A percentile compares a stretch with the other conserved stretches of the same genome.
These are phyloP conservation scores for Cyclaneusma minus DNA, from an alignment of 2,329 filamentous ascomycete species.

Conservation along the genomic window DNA sequence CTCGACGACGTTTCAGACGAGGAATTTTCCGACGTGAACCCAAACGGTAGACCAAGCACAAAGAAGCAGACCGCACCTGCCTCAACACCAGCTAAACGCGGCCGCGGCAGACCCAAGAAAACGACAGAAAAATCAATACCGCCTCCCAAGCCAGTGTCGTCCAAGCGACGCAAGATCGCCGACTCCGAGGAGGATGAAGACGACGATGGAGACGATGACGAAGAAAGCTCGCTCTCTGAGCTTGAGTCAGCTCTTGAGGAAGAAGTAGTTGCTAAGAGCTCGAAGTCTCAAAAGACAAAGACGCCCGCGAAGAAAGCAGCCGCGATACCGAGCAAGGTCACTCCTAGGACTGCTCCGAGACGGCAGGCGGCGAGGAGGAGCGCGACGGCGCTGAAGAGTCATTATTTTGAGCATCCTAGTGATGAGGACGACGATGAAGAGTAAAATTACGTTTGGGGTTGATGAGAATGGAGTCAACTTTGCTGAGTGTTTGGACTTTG, in stretches of 20 bases:
- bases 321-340: constrained; percentile 3
- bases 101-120: no score
- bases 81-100: no score
- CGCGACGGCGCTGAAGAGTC: constrained; percentile 13
- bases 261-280: no score
- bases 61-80: no score
- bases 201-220: constrained; percentile 4
- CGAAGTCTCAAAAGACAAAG: neutral
- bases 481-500: no score
- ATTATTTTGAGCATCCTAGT: constrained; percentile 16
- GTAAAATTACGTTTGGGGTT: no score
- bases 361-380: constrained; percentile 13
- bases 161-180: neutral
- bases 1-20: no score
- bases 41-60: no score
- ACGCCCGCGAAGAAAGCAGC: constrained; percentile 1
- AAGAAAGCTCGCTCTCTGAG: constrained; percentile 1
- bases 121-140: no score
- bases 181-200: constrained; percentile 6
- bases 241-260: constrained; percentile 1
- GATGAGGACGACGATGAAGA: constrained; percentile 12
- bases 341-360: constrained; percentile 10
- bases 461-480: no score
- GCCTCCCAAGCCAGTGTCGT: no score
- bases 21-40: no score